phyloP scores from a whole-genome alignment of 2,329 filamentous ascomycete genomes.

The Elsinoe australis region DNA sequence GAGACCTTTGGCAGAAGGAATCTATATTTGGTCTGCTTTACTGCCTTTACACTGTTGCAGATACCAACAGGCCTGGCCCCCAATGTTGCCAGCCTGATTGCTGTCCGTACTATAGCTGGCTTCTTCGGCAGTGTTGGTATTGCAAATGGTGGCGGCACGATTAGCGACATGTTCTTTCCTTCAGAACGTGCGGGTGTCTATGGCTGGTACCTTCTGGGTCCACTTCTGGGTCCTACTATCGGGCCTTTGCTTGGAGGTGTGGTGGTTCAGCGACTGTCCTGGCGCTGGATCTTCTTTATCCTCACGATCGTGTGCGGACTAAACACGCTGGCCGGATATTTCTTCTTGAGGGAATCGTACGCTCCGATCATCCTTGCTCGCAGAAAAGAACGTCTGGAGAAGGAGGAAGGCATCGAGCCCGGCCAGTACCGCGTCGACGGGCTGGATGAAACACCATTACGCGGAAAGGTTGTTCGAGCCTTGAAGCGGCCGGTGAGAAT shows the following conservation, averaged over 20 bases:
- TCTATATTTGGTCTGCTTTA: conserved; percentile 41
- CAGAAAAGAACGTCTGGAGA: conserved; percentile 32
- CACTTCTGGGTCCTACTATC: conserved; percentile 37
- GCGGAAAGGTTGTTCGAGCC: conserved; percentile 32
- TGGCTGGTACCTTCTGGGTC: conserved; percentile 40
- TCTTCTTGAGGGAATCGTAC: conserved; percentile 41
- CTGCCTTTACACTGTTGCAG: conserved; percentile 40
- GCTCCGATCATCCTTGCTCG: conserved; percentile 35
- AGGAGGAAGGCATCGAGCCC: conserved; percentile 30
- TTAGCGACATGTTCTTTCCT: conserved; percentile 46
- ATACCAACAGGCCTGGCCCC: conserved; percentile 43
- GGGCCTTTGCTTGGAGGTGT: conserved; percentile 40
- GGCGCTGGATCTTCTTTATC: conserved; percentile 46
- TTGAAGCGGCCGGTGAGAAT: conserved; percentile 37
- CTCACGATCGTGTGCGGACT: conserved; percentile 37
- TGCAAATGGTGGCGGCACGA: conserved; percentile 45
- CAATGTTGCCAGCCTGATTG: conserved; percentile 40
- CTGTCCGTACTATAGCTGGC: conserved; percentile 39
- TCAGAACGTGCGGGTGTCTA: conserved; percentile 40
- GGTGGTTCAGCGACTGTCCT: conserved; percentile 39
- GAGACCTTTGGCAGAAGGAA: conserved; percentile 42
- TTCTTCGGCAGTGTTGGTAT: conserved; percentile 47
- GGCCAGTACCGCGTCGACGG: conserved; percentile 38
- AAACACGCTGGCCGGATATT: conserved; percentile 37
- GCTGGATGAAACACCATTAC: conserved; percentile 35